These are phyloP conservation scores for Myriangium duriaei DNA, from an alignment of 2,329 filamentous ascomycete genomes.

Conservation along the genomic window DNA sequence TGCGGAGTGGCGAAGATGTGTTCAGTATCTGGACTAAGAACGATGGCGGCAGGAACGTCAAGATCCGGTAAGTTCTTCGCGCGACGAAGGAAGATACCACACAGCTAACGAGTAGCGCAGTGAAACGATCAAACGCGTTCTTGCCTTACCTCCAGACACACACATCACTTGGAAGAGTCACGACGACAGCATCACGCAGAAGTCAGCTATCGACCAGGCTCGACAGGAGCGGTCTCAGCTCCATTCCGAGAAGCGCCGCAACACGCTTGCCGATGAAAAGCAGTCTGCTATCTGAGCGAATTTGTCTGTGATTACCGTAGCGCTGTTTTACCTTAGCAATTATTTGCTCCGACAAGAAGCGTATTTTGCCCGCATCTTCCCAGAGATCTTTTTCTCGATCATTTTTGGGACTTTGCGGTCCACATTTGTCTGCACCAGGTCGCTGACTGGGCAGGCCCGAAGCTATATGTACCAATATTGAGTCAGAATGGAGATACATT, in stretches of 20 bases:
- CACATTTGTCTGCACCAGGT: no score
- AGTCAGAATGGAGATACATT: no score
- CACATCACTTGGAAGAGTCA: constrained; percentile 93
- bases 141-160: constrained; percentile 77
- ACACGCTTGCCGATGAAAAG: constrained; percentile 18
- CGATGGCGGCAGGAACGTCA: constrained; percentile 84
- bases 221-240: constrained; percentile 63
- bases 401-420: no score
- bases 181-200: constrained; percentile 87
- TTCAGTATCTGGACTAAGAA: constrained; percentile 96
- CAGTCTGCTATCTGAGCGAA: no score
- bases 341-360: no score
- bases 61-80: constrained; percentile 61
- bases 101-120: no score
- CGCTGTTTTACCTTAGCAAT: no score
- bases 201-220: constrained; percentile 79
- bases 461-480: no score
- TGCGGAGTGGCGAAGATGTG: constrained; percentile 91
- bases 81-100: not conserved
- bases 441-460: no score
- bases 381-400: no score
- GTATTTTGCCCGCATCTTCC: no score
- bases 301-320: no score
- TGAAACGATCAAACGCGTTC: constrained; percentile 84
- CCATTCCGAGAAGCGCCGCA: constrained; percentile 33